Conservation (phyloP, 2,329 filamentous ascomycete species). For the Hypomyces rosellus region DNA sequence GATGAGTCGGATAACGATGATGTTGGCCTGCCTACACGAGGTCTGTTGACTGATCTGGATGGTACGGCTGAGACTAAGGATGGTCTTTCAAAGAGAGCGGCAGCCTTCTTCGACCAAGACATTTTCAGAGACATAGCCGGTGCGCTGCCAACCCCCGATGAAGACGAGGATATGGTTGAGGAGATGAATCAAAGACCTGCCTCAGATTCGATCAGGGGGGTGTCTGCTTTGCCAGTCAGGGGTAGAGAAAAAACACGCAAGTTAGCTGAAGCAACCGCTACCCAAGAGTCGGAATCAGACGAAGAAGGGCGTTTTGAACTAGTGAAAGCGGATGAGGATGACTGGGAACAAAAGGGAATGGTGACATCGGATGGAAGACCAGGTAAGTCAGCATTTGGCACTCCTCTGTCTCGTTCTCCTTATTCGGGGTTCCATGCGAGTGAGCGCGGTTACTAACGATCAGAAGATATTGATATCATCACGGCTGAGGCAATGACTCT, state of each 20-base stretch:
- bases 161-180: conserved; percentile 27
- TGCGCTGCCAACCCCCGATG: conserved; percentile 45
- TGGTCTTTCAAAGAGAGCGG: conserved; percentile 72
- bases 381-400: conserved; percentile 36
- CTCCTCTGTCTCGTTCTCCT: not conserved
- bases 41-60: conserved; percentile 33
- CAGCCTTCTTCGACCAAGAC: conserved; percentile 89
- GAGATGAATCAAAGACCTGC: conserved; percentile 18
- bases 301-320: conserved; percentile 46
- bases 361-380: conserved; percentile 56
- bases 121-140: conserved; percentile 81
- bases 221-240: not conserved
- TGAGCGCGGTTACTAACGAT: not conserved
- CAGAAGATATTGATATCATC: conserved; percentile 85
- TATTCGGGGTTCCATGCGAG: no score
- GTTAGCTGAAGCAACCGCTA: not conserved
- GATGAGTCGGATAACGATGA: conserved; percentile 31
- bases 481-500: conserved; percentile 99
- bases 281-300: not conserved
- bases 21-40: conserved; percentile 18
- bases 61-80: conserved; percentile 38
- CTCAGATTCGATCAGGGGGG: not conserved
- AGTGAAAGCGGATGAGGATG: conserved; percentile 49
- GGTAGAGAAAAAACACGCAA: not conserved
- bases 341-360: conserved; percentile 63